phyloP scores from a whole-genome alignment of 1,284 basidiomycete species.

The Lentinus polychrous region DNA sequence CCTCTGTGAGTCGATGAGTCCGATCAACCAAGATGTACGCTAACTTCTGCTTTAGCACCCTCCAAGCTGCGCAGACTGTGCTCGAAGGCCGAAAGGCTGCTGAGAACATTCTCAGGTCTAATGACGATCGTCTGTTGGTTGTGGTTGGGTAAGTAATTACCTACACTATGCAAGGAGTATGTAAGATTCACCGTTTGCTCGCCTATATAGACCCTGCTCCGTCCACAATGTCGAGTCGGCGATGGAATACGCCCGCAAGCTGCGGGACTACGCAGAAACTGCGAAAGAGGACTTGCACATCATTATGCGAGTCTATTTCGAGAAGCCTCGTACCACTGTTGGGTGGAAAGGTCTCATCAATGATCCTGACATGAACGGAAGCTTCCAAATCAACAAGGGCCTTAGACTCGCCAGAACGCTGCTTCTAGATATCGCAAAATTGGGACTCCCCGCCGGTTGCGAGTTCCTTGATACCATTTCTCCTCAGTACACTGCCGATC shows the following conservation, averaged over 20 bases:
- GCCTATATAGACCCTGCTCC: conserved; percentile 72
- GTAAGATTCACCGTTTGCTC: conserved; percentile 9
- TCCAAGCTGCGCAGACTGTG: conserved; percentile 74
- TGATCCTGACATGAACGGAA: conserved; percentile 81
- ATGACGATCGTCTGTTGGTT: conserved; percentile 86
- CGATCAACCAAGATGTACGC: background rate
- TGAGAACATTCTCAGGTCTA: conserved; percentile 75
- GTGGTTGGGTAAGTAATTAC: conserved; percentile 66
- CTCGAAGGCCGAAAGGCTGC: conserved; percentile 76
- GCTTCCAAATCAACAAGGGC: conserved; percentile 95
- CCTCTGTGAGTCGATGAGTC: conserved; percentile 46
- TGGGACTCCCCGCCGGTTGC: conserved; percentile 83
- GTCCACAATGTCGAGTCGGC: conserved; percentile 86
- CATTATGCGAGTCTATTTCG: conserved; percentile 96
- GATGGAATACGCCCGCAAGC: conserved; percentile 74
- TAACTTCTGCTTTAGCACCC: conserved; percentile 37
- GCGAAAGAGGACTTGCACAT: conserved; percentile 88
- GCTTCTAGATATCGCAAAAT: conserved; percentile 80
- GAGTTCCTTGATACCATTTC: conserved; percentile 87
- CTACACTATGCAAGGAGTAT: background rate
- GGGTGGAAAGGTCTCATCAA: conserved; percentile 99
- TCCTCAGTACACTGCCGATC: conserved; percentile 94
- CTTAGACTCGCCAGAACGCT: conserved; percentile 87
- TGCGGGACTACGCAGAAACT: conserved; percentile 75
- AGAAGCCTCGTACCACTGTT: conserved; percentile 93